These are phyloP conservation scores for Scolecobasidium constrictum DNA, from an alignment of 2,329 filamentous ascomycete species.

Conservation along the genomic window DNA sequence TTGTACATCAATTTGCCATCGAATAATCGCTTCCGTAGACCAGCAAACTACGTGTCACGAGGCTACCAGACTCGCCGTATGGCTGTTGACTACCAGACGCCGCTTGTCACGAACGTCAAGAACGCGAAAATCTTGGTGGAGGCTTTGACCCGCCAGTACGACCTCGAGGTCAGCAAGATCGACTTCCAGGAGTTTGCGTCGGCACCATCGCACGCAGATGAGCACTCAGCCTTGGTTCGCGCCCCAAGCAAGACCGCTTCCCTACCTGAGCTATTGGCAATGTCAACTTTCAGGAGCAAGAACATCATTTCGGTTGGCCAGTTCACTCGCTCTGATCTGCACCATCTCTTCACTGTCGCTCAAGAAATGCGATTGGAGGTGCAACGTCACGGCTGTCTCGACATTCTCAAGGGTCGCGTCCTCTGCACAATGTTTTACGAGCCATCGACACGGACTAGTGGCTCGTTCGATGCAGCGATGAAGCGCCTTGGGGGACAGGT, in stretches of 20 bases:
- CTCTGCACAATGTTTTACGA: slow-evolving; percentile 95
- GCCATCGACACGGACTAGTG: slow-evolving; percentile 88
- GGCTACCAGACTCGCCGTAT: slow-evolving; percentile 94
- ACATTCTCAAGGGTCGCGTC: slow-evolving; percentile 75
- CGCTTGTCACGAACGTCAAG: slow-evolving; percentile 96
- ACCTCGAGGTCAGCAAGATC: slow-evolving; percentile 68
- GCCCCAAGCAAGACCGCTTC: slow-evolving; percentile 43
- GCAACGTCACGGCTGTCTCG: slow-evolving; percentile 80
- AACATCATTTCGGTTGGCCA: slow-evolving; percentile 89
- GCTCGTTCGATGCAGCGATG: slow-evolving; percentile 97
- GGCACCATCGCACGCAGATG: slow-evolving; percentile 19
- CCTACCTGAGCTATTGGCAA: slow-evolving; percentile 61
- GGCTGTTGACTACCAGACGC: slow-evolving; percentile 96
- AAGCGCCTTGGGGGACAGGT: slow-evolving; percentile 88
- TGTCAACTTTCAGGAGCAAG: slow-evolving; percentile 78
- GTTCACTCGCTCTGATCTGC: slow-evolving; percentile 77
- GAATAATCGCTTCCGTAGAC: slow-evolving; percentile 90
- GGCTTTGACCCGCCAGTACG: slow-evolving; percentile 80
- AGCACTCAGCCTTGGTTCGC: slow-evolving; percentile 36
- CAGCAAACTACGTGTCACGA: slow-evolving; percentile 97
- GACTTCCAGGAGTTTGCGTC: slow-evolving; percentile 77
- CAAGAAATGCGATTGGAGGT: slow-evolving; percentile 96
- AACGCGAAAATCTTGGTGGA: slow-evolving; percentile 96
- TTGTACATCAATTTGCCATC: slow-evolving; percentile 99
- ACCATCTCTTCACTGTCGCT: slow-evolving; percentile 89